Evolutionary conservation across 108 stramenopile genomes (phyloP).

Genomic region (Chaetoceros muelleri): DNA sequence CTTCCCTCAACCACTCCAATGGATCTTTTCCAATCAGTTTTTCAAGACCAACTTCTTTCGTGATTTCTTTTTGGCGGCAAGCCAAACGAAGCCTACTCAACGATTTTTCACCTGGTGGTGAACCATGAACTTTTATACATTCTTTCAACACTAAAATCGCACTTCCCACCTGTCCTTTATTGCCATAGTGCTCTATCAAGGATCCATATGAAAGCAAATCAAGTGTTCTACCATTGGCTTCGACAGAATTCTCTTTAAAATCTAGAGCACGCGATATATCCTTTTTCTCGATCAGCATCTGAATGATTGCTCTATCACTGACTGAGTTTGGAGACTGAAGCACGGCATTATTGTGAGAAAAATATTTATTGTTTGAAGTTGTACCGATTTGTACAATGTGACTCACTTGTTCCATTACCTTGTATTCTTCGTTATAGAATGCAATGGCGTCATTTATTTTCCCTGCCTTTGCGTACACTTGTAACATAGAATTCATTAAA

Average conservation of each 20-base stretch:
- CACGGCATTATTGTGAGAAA: background rate
- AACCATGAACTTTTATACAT: conserved; percentile 52
- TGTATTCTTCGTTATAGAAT: conserved; percentile 49
- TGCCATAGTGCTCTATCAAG: conserved; percentile 61
- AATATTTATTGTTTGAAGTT: background rate
- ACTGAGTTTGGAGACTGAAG: conserved; percentile 61
- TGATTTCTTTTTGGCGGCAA: conserved; percentile 29
- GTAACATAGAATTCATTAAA: conserved; percentile 62
- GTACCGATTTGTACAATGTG: background rate
- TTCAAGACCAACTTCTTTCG: conserved; percentile 33
- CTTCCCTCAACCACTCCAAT: conserved; percentile 58
- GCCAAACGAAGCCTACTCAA: conserved; percentile 38
- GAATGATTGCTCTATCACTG: conserved; percentile 67
- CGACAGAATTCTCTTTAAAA: conserved; percentile 57
- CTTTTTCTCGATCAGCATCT: conserved; percentile 70
- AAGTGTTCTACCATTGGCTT: conserved; percentile 42
- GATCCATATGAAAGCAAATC: conserved; percentile 68
- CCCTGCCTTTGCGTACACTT: conserved; percentile 46
- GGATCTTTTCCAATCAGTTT: conserved; percentile 66
- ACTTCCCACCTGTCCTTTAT: conserved; percentile 53
- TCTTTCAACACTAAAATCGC: conserved; percentile 71
- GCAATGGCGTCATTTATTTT: conserved; percentile 45
- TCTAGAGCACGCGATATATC: conserved; percentile 45
- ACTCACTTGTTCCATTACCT: conserved; percentile 39
- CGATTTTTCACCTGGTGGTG: conserved; percentile 54